These are phyloP conservation scores for Sphaerulina populicola DNA, from an alignment of 2,329 filamentous ascomycete species.

Conservation along the genomic window DNA sequence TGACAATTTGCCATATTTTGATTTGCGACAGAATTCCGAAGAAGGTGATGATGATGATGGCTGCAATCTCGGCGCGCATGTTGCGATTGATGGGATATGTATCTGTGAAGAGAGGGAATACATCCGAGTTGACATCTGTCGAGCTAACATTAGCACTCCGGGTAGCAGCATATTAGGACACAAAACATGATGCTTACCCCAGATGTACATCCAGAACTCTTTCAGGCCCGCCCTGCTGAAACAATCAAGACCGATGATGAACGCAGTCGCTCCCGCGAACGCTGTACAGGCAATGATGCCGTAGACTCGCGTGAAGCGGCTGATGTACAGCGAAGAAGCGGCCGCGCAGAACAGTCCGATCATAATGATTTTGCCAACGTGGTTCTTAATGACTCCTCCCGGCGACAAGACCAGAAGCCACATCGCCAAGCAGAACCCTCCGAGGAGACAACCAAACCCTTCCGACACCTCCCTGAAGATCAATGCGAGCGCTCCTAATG, in stretches of 20 bases:
- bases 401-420: constrained; percentile 74
- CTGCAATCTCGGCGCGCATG: constrained; percentile 75
- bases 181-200: constrained; percentile 46
- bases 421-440: constrained; percentile 79
- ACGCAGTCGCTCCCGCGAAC: constrained; percentile 70
- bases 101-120: constrained; percentile 67
- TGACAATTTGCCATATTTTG: constrained; percentile 75
- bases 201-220: constrained; percentile 92
- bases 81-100: constrained; percentile 82
- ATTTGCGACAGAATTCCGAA: constrained; percentile 76
- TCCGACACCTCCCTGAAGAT: constrained; percentile 78
- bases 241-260: constrained; percentile 80
- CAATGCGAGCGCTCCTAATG: constrained; percentile 65
- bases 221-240: constrained; percentile 84
- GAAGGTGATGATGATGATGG: constrained; percentile 63
- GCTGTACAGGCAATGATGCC: constrained; percentile 67
- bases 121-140: constrained; percentile 59
- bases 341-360: constrained; percentile 63
- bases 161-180: too few species aligned
- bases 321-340: constrained; percentile 68
- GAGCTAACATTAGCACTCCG: constrained; percentile 8
- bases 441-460: constrained; percentile 77
- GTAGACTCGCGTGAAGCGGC: constrained; percentile 67
- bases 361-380: constrained; percentile 60
- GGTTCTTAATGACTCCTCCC: constrained; percentile 62